Evolutionary conservation across 306 rosid genomes (phyloP).

Genomic region (Gleditsia sinensis): DNA sequence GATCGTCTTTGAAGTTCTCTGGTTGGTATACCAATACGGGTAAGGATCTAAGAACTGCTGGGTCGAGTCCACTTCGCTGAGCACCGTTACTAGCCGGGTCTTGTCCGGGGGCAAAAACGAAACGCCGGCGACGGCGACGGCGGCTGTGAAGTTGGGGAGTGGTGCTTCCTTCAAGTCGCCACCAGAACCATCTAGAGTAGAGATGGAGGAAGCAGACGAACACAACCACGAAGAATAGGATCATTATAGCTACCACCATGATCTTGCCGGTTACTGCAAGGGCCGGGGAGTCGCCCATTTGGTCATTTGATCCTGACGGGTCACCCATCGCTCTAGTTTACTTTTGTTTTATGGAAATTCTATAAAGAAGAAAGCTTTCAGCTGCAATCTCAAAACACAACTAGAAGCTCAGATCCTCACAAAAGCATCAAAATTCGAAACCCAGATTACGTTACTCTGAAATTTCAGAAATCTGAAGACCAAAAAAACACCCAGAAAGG

Average conservation of each 20-base stretch:
- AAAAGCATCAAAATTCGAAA: not conserved
- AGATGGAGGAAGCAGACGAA: slow-evolving; percentile 63
- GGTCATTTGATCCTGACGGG: not conserved
- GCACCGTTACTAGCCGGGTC: slow-evolving; percentile 32
- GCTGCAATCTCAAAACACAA: slow-evolving; percentile 2
- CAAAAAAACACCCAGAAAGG: not conserved
- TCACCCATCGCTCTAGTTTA: slow-evolving; percentile 48
- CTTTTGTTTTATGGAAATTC: too few relatives aligned
- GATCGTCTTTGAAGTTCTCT: slow-evolving; percentile 69
- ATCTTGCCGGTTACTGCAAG: slow-evolving; percentile 66
- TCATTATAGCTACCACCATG: slow-evolving; percentile 58
- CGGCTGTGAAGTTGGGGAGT: slow-evolving; percentile 29
- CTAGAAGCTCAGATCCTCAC: not conserved
- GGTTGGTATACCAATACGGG: slow-evolving; percentile 54
- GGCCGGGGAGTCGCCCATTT: slow-evolving; percentile 45
- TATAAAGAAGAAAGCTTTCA: not conserved
- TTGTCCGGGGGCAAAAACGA: slow-evolving; percentile 55
- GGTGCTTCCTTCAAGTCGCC: slow-evolving; percentile 39
- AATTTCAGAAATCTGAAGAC: not conserved
- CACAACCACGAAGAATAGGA: slow-evolving; percentile 67
- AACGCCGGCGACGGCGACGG: slow-evolving; percentile 54
- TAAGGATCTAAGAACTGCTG: slow-evolving; percentile 56
- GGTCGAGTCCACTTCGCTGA: slow-evolving; percentile 62
- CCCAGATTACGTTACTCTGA: slow-evolving; percentile 1
- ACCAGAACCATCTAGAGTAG: slow-evolving; percentile 70